Base-by-base conservation (phyloP, 805 yeast genomes). In the Clavispora asparagi region DNA sequence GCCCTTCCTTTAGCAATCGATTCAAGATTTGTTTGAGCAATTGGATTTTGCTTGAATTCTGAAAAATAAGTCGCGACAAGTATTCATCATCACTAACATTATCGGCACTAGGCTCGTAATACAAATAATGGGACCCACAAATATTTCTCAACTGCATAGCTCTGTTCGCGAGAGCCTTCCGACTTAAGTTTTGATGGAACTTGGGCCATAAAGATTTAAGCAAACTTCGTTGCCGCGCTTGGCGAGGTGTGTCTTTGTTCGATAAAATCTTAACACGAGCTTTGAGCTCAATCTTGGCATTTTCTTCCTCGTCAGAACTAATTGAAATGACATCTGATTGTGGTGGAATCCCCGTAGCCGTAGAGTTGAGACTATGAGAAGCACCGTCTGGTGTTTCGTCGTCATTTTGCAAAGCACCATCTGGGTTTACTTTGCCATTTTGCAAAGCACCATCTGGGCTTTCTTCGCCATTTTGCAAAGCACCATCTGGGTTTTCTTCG, bases 61-160 rank as follows among this genome's bases (percentile, higher is more conserved):
- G 59, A n/a, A 81, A 37, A n/a, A 70, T 42, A 3, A 60, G 28
- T 6, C 58, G 46, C 47, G 67, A 60, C 41, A 71, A 64, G 17
- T 46, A 26, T 4, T 65, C 63, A 14, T 70, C 55, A 39, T 69
- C 45, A 4, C 72, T 77, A 38, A 69, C 73, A 7, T 74, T 74
- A 76, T 83, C 44, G 12, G 57, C 56, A 42, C 67, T 87, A 0
- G 98, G 98, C 51, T 82, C 85, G 65, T 83, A 88, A 59, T 86
- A 88, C 38, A 87, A 62, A 58, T 85, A 86, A 0, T 97, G 96
- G 0, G 97, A 85, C 58, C 89, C 84, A 54, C 97, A 90, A 8
- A 88, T 78, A 48, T 83, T 80, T 39, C 99, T 73, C 43, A 91
- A 71, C 63, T 91, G 97, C 88, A 91, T 88, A 68, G 86, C 73